phyloP scores from a whole-genome alignment of 352 stramenopile species.

The Phytophthora melonis region DNA sequence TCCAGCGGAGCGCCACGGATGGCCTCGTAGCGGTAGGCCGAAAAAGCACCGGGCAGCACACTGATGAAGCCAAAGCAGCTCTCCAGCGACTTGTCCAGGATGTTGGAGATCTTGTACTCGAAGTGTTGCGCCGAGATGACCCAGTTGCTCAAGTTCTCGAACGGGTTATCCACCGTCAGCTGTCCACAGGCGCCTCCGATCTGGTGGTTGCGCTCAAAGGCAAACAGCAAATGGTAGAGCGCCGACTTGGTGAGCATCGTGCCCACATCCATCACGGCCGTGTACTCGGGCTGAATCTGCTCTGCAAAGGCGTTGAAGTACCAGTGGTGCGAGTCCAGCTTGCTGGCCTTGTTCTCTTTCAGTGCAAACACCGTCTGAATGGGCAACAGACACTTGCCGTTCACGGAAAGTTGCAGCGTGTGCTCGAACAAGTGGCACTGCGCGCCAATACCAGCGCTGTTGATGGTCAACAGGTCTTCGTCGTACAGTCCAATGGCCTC shows the following conservation, averaged over 20 bases:
- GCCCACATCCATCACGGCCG: constrained; percentile 85
- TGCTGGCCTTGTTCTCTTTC: constrained; percentile 85
- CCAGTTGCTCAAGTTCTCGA: constrained; percentile 88
- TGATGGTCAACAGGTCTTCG: constrained; percentile 88
- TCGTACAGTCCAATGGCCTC: constrained; percentile 81
- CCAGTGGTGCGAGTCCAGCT: constrained; percentile 89
- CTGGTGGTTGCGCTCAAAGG: constrained; percentile 82
- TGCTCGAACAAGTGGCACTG: constrained; percentile 90
- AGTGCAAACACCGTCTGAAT: constrained; percentile 85
- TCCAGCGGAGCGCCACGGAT: constrained; percentile 82
- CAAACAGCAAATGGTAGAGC: constrained; percentile 81
- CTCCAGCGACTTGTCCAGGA: constrained; percentile 89
- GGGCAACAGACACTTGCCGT: constrained; percentile 73
- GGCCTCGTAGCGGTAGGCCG: constrained; percentile 84
- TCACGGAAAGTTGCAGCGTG: constrained; percentile 79
- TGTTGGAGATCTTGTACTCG: constrained; percentile 93
- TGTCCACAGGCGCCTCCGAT: constrained; percentile 87
- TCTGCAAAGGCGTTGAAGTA: constrained; percentile 87
- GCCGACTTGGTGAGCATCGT: constrained; percentile 85
- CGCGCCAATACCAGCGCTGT: constrained; percentile 81
- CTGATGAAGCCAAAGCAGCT: constrained; percentile 91
- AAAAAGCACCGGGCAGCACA: constrained; percentile 87
- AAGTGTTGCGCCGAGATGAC: constrained; percentile 90
- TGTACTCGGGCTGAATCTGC: constrained; percentile 87
- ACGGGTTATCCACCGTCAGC: constrained; percentile 84